Base-by-base conservation (phyloP, 164 flowering plant species). In the Berberis thunbergii region DNA sequence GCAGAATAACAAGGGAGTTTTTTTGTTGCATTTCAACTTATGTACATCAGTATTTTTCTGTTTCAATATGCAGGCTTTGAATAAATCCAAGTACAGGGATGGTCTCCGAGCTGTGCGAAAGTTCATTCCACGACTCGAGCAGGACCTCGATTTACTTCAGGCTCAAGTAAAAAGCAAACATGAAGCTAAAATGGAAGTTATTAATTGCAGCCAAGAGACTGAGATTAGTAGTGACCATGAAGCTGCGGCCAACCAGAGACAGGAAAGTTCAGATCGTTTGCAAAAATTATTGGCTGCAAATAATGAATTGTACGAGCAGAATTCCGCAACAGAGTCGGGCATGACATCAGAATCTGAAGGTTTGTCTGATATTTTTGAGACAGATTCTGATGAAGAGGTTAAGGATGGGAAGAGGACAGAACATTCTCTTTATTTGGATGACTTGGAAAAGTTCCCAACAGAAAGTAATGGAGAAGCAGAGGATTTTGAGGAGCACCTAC, bases 291-390 rank as follows among this genome's bases (percentile, higher is more conserved):
- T 75, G 41, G 74, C 65, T 49, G 59, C 59, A 64, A 66, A 70
- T 38, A 41, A 40, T 40, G 44, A 41, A 40, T 38, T 45, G 39
- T 38, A 73, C 4, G 84, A 70, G 7, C 78, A 73, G 57, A 84
- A 79, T 50, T 53, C 77, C 26, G 7, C 6, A 4, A 49, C 67
- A 10, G 90, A 81, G 40, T 65, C 75, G 3, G 76, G 43, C 12
- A 57, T 76, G 43, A 70, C 10, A 9, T 86, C 96, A 54, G 96
- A 87, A 57, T 81, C 96, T 44, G 91, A 86, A 74, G 83, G 75
- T 69, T 64, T 87, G 41, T 89, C 97, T 13, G 97, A 94, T 75
- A 84, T 88, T 57, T 89, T 91, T 77, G 96, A 94, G 77, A 81
- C 96, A 2, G 97, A 94, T 39, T 71, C 84, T 4, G 96, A 85